A percentile compares a stretch with the other conserved stretches of the same genome.
Conservation (phyloP, 1,139 yeast genomes). For the Torulaspora globosa region DNA sequence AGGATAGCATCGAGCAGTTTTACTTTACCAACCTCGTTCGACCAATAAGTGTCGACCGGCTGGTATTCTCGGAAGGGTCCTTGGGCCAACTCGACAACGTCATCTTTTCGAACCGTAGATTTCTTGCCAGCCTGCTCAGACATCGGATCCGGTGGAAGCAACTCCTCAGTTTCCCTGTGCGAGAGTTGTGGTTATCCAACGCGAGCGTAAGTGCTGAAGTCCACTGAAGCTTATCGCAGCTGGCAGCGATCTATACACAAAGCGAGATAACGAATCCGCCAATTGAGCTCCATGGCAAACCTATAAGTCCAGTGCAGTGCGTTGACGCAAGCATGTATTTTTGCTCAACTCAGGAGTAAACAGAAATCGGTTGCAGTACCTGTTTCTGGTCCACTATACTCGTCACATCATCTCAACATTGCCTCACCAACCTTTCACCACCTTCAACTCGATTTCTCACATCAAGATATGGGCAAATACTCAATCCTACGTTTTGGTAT, state of each 20-base stretch:
- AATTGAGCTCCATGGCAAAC: not conserved
- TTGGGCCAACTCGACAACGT: not conserved
- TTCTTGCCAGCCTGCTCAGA: not conserved
- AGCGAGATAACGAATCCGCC: not conserved
- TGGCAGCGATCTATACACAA: not conserved
- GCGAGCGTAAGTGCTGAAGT: not conserved
- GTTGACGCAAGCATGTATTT: no score
- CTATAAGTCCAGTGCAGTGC: no score
- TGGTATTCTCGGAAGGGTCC: constrained; percentile 18
- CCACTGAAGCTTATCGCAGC: not conserved
- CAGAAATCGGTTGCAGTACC: no score
- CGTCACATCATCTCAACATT: not conserved
- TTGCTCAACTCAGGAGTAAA: no score
- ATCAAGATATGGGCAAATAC: no score
- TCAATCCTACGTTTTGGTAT: no score
- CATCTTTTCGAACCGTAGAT: not conserved
- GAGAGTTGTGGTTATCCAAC: not conserved
- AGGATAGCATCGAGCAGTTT: constrained; percentile 5
- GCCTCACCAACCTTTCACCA: no score
- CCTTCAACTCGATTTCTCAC: no score
- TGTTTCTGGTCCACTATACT: no score
- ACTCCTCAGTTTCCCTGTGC: not conserved
- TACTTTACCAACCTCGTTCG: constrained; percentile 8
- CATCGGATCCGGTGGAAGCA: not conserved
- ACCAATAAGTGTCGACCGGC: constrained; percentile 15